Evolutionary conservation across 305 asterid genomes (phyloP).

Genomic region (Andrographis paniculata): DNA sequence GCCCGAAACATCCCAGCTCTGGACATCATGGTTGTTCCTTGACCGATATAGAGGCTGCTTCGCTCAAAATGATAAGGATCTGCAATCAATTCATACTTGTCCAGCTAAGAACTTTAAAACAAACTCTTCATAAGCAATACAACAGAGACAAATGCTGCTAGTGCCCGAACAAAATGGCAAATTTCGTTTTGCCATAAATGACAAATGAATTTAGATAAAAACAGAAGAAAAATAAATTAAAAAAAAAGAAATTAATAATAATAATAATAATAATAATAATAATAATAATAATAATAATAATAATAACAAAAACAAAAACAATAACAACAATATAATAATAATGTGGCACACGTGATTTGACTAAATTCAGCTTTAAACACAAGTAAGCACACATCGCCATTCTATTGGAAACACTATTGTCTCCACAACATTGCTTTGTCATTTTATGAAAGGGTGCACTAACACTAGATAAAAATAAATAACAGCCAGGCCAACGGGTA

Average conservation of each 20-base stretch:
- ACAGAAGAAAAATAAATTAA: background rate
- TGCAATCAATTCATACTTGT: slow-evolving; percentile 24
- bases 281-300: background rate
- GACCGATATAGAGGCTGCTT: slow-evolving; percentile 80
- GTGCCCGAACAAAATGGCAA: background rate
- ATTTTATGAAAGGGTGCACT: background rate
- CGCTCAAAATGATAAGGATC: slow-evolving; percentile 73
- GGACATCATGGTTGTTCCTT: slow-evolving; percentile 78
- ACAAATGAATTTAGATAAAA: background rate
- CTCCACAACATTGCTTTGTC: background rate
- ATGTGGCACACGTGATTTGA: slow-evolving; percentile 1
- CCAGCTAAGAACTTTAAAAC: background rate
- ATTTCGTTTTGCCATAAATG: too few species aligned
- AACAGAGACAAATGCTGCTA: slow-evolving; percentile 9
- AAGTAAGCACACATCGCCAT: background rate
- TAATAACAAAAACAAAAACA: background rate
- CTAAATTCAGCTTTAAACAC: slow-evolving; percentile 1
- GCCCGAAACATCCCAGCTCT: slow-evolving; percentile 93
- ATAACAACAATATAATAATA: background rate
- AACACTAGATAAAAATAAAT: background rate
- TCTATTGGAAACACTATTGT: slow-evolving; percentile 3
- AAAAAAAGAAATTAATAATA: background rate
- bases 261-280: background rate
- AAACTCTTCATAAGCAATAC: slow-evolving; percentile 8
- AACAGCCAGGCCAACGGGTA: background rate